Conservation (phyloP, 768 basidiomycete species). For the Butyriboletus loyo region DNA sequence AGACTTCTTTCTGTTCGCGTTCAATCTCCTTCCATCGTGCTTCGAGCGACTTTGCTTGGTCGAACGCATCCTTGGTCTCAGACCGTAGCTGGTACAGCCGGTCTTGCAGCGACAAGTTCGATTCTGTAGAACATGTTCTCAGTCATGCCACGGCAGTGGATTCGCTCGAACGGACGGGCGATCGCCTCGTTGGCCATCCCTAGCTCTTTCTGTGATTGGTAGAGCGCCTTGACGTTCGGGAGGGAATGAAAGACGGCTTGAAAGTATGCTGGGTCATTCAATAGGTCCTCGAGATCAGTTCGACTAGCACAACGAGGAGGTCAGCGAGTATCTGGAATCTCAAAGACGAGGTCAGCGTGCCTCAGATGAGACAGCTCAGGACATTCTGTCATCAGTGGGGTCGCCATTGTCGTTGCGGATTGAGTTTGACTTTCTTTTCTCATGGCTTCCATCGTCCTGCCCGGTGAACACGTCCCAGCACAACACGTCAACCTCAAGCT, state of each 20-base stretch:
- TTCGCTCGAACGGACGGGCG: constrained; percentile 57
- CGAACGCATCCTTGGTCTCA: constrained; percentile 84
- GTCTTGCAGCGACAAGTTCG: constrained; percentile 75
- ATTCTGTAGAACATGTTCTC: constrained; percentile 43
- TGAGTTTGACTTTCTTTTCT: constrained; percentile 4
- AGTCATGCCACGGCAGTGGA: constrained; percentile 1
- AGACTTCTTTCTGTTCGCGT: constrained; percentile 82
- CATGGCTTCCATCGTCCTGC: constrained; percentile 64
- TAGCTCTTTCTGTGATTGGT: constrained; percentile 73
- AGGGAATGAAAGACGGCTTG: constrained; percentile 85
- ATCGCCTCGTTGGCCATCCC: constrained; percentile 84
- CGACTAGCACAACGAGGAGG: constrained; percentile 45
- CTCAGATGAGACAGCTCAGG: constrained; percentile 72
- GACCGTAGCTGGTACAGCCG: constrained; percentile 69
- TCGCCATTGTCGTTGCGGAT: constrained; percentile 22
- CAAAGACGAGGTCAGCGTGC: constrained; percentile 40
- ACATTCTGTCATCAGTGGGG: constrained; percentile 57
- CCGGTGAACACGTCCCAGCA: constrained; percentile 75
- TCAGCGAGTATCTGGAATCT: constrained; percentile 6
- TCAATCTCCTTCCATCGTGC: constrained; percentile 83
- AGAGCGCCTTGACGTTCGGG: constrained; percentile 66
- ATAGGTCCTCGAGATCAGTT: constrained; percentile 86
- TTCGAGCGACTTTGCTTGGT: constrained; percentile 81
- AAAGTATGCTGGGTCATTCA: constrained; percentile 79
- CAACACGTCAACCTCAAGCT: constrained; percentile 80